Base-by-base conservation (phyloP, 495 filamentous ascomycete genomes). In the Trichoderma virens region DNA sequence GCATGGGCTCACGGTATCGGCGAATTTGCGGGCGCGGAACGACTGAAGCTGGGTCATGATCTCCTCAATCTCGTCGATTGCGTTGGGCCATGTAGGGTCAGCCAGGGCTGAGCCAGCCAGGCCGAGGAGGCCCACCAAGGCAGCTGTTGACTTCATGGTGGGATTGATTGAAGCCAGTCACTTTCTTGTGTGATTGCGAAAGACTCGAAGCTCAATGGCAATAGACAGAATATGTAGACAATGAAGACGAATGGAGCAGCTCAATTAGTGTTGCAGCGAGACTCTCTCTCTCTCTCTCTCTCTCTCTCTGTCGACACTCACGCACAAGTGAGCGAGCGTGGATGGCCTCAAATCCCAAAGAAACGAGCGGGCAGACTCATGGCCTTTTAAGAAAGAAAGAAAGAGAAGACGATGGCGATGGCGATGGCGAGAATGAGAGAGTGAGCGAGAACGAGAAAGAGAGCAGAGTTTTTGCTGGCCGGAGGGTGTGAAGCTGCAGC, bases 21-120 rank as follows among this genome's bases (percentile, higher is more conserved):
- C 77, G 66, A 88, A 86, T 62, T 80, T 70, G 65, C 84, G 74
- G 27, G 74, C 75, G 56, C 76, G 78, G 65, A 83, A 80, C 0
- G 82, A 83, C 27, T 78, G 72, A 34, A 82, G 81, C 65, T 85
- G 79, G 67, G 81, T 83, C 74, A 86, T 79, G 63, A 87, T 82
- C 72, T 86, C 84, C 70, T 87, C 84, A 68, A 87, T 74, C 72
- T 87, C 84, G 67, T 87, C 85, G 5, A 79, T 80, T 0, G 77
- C 70, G 7, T 82, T 76, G 5, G 85, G 85, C 85, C 85, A 87
- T 72, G 83, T 87, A 39, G 82, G 82, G 65, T 80, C 78, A 7
- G 81, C 75, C 23, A 60, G 60, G 34, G 69, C 73, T 60, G 62
- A 30, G 13, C 68, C 69, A 43, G 71, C 73, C n/a, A 75, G 65